Evolutionary conservation across 331 rosid genomes (phyloP).

Genomic region (Rosa hybrid): DNA sequence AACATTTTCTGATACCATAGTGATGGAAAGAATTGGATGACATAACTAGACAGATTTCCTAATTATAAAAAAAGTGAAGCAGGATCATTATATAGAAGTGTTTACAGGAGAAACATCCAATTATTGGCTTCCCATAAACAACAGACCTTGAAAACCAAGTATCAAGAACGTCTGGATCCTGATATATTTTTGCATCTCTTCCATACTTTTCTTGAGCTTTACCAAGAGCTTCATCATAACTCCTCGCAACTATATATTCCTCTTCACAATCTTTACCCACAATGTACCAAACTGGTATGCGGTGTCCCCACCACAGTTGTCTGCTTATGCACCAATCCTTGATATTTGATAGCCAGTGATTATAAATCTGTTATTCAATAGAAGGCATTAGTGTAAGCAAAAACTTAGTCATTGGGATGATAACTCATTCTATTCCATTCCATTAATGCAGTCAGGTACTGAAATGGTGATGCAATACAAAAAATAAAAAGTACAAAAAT

Average conservation of each 20-base stretch:
- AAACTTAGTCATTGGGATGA: background rate
- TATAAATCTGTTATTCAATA: conserved; percentile 71
- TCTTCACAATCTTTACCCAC: conserved; percentile 83
- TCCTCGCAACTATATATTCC: conserved; percentile 90
- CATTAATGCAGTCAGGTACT: background rate
- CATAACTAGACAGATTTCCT: background rate
- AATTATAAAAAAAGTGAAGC: background rate
- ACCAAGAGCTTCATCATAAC: conserved; percentile 70
- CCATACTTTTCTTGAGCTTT: conserved; percentile 76
- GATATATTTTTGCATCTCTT: conserved; percentile 75
- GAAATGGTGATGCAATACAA: background rate
- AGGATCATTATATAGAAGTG: background rate
- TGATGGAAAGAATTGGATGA: background rate
- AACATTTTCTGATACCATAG: background rate
- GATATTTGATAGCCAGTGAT: conserved; percentile 94
- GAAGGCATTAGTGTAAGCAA: conserved; percentile 8
- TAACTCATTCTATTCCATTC: conserved; percentile 10
- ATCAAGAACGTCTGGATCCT: conserved; percentile 97
- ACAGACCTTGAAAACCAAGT: conserved; percentile 98
- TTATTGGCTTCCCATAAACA: background rate
- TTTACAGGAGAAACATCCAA: background rate
- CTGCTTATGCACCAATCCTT: conserved; percentile 99
- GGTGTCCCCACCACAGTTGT: conserved; percentile 99
- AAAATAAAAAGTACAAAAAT: no score
- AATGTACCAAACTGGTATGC: conserved; percentile 96